Evolutionary conservation across 805 yeast species (phyloP).

Genomic region (Komagataella ulmi): DNA sequence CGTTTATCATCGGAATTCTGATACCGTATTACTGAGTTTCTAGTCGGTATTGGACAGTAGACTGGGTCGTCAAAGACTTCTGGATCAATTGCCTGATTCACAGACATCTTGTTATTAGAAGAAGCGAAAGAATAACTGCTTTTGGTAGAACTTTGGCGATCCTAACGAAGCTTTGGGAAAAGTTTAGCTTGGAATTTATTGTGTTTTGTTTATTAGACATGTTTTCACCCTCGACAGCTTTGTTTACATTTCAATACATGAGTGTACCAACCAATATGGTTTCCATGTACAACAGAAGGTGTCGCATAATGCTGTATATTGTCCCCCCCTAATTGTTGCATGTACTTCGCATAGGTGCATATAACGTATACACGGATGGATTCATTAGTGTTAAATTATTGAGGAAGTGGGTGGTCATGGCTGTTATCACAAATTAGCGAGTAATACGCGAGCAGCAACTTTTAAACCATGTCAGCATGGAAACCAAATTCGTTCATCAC

Average conservation of each 20-base stretch:
- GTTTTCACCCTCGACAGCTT: background rate
- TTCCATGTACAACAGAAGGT: background rate
- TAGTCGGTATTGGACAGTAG: background rate
- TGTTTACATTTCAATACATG: background rate
- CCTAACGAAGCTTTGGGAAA: background rate
- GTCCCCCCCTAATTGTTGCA: background rate
- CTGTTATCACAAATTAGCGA: no score
- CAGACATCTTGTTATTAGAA: background rate
- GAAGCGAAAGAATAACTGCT: background rate
- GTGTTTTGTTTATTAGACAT: background rate
- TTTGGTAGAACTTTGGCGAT: background rate
- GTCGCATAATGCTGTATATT: background rate
- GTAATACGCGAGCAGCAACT: background rate
- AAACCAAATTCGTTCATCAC: constrained; percentile 91
- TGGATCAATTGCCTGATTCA: background rate
- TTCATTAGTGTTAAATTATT: no score
- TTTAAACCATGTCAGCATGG: constrained; percentile 30
- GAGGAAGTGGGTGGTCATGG: no score
- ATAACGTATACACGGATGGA: background rate
- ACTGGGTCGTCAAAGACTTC: background rate
- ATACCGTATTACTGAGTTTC: background rate
- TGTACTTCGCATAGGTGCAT: background rate
- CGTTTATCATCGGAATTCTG: background rate
- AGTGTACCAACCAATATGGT: background rate
- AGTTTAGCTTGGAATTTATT: background rate